Evolutionary conservation across 345 rosid species (phyloP).

Genomic region (Trapa incisa): DNA sequence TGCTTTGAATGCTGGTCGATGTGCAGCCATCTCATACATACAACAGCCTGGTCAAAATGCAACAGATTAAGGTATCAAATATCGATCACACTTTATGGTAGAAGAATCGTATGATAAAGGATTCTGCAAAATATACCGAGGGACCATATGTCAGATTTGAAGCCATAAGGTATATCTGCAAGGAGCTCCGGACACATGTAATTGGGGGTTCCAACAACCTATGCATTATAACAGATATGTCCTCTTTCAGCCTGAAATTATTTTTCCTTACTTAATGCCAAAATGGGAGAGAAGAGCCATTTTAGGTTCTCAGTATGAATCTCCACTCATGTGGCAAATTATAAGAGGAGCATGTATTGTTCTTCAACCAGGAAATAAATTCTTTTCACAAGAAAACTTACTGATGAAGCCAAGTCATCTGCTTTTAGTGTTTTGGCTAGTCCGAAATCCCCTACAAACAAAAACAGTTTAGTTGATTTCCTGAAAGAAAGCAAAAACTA

Average conservation of each 20-base stretch:
- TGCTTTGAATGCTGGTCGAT: constrained; percentile 97
- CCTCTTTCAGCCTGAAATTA: too few species aligned
- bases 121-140: constrained; percentile 38
- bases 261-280: too few species aligned
- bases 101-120: not conserved
- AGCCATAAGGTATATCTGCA: constrained; percentile 97
- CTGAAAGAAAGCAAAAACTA: not conserved
- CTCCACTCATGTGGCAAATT: not conserved
- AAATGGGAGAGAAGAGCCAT: too few species aligned
- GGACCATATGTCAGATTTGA: constrained; percentile 98
- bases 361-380: not conserved
- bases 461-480: constrained; percentile 7
- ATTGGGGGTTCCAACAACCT: constrained; percentile 99
- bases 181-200: constrained; percentile 99
- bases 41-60: constrained; percentile 73
- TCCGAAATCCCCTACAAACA: constrained; percentile 82
- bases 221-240: constrained; percentile 8
- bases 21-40: constrained; percentile 97
- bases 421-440: constrained; percentile 93
- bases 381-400: constrained; percentile 19
- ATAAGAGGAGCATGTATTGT: not conserved
- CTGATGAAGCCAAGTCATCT: constrained; percentile 94
- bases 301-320: too few species aligned
- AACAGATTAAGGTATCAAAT: constrained; percentile 10
- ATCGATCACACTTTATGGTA: not conserved